Evolutionary conservation across 2,329 filamentous ascomycete genomes (phyloP).

Genomic region (Orbilia javanica): DNA sequence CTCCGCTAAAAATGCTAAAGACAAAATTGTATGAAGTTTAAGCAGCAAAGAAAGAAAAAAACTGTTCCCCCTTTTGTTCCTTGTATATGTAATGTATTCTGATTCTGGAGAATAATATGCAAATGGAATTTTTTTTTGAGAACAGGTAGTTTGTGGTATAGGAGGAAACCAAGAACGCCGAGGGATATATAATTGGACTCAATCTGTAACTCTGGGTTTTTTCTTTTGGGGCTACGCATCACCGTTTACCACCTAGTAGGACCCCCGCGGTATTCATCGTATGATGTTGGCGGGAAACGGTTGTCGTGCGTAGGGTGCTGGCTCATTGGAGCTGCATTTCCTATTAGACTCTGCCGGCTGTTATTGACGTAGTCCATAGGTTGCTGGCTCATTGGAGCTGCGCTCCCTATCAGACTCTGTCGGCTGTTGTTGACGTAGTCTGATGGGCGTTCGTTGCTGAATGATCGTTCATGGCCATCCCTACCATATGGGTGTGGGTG

Average conservation of each 20-base stretch:
- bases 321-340: conserved; percentile 42
- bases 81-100: conserved; percentile 6
- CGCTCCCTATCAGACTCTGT: conserved; percentile 51
- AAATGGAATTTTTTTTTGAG: conserved; percentile 29
- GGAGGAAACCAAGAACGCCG: conserved; percentile 24
- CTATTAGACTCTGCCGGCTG: conserved; percentile 53
- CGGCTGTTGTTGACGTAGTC: conserved; percentile 43
- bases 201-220: conserved; percentile 28
- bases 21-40: conserved; percentile 9
- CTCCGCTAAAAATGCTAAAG: conserved; percentile 58
- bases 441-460: conserved; percentile 45
- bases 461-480: conserved; percentile 39
- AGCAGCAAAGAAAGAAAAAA: conserved; percentile 8
- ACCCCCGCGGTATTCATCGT: conserved; percentile 52
- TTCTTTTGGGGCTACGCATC: background rate
- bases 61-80: conserved; percentile 1
- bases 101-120: conserved; percentile 4
- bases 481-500: conserved; percentile 13
- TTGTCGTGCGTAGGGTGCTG: conserved; percentile 18
- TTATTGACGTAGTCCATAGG: conserved; percentile 38
- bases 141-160: conserved; percentile 7
- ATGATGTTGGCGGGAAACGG: conserved; percentile 50
- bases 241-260: conserved; percentile 30
- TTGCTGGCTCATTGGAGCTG: conserved; percentile 36
- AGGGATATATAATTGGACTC: conserved; percentile 26